phyloP scores from a whole-genome alignment of 352 stramenopile species.

The Phytophthora hybrid region DNA sequence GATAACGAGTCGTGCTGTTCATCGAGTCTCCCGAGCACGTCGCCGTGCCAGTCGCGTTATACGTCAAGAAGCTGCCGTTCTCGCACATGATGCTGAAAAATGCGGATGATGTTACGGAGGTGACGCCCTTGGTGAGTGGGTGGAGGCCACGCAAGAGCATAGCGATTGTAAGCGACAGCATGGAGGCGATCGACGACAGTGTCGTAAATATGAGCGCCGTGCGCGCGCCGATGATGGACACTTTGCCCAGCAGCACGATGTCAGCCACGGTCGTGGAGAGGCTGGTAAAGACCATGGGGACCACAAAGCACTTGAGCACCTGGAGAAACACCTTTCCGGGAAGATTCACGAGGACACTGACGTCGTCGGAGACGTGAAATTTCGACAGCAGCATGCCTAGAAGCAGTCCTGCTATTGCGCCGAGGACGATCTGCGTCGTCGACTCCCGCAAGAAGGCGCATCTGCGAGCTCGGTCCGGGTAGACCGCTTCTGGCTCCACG shows the following conservation, averaged over 20 bases:
- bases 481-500: constrained; percentile 28
- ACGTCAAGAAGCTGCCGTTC: constrained; percentile 47
- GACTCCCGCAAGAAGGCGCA: constrained; percentile 40
- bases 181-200: constrained; percentile 45
- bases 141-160: constrained; percentile 57
- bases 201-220: constrained; percentile 61
- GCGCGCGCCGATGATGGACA: constrained; percentile 61
- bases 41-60: constrained; percentile 29
- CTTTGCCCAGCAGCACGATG: constrained; percentile 73
- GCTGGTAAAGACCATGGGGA: constrained; percentile 78
- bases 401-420: constrained; percentile 41
- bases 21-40: constrained; percentile 38
- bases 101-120: constrained; percentile 23
- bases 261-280: constrained; percentile 67
- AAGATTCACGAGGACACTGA: constrained; percentile 49
- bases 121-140: constrained; percentile 18
- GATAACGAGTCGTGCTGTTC: constrained; percentile 41
- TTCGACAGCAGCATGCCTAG: constrained; percentile 48
- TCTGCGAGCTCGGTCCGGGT: constrained; percentile 30
- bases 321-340: constrained; percentile 57
- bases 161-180: constrained; percentile 50
- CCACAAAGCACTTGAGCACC: constrained; percentile 60
- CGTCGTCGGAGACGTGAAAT: constrained; percentile 42
- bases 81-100: constrained; percentile 54
- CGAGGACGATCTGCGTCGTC: constrained; percentile 55